A percentile compares a stretch with the other conserved stretches of the same genome.
Evolutionary conservation across 2,329 filamentous ascomycete genomes (phyloP).

Genomic region (Dactylellina drechsleri): DNA sequence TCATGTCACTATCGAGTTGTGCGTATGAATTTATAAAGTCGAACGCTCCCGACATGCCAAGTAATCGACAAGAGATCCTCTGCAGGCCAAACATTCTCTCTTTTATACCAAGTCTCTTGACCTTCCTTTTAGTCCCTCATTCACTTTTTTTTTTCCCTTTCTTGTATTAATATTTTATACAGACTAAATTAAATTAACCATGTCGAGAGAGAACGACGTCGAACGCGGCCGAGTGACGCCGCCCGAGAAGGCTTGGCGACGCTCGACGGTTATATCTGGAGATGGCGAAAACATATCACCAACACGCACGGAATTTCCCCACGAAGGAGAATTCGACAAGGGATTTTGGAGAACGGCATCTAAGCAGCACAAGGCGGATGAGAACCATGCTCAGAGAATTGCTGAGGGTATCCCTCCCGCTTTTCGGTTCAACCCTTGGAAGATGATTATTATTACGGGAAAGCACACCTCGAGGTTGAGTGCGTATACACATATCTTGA

Average conservation of each 20-base stretch:
- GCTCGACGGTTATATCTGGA: constrained; percentile 3
- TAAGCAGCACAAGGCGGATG: constrained; percentile 19
- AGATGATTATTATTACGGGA: constrained; percentile 29
- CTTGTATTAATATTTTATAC: not conserved
- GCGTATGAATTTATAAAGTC: constrained; percentile 8
- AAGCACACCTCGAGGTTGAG: constrained; percentile 38
- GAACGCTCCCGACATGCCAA: constrained; percentile 13
- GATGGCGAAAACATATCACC: constrained; percentile 23
- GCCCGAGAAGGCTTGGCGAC: constrained; percentile 38
- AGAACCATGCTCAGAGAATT: constrained; percentile 24
- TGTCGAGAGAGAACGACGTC: not conserved
- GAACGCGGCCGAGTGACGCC: constrained; percentile 9
- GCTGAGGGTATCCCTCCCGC: constrained; percentile 23
- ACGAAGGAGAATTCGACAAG: constrained; percentile 20
- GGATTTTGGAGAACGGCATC: constrained; percentile 30
- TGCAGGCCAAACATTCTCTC: constrained; percentile 9
- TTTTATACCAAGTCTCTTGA: constrained; percentile 6
- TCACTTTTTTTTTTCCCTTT: not conserved
- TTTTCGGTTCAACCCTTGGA: constrained; percentile 39
- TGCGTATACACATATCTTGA: constrained; percentile 26
- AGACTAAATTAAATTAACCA: constrained; percentile 2
- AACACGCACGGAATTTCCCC: constrained; percentile 18
- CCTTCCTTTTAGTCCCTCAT: not conserved
- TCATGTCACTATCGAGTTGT: not conserved
- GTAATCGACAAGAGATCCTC: constrained; percentile 10